These are phyloP conservation scores for Theobroma cacao DNA, from an alignment of 345 rosid species.

Conservation along the genomic window DNA sequence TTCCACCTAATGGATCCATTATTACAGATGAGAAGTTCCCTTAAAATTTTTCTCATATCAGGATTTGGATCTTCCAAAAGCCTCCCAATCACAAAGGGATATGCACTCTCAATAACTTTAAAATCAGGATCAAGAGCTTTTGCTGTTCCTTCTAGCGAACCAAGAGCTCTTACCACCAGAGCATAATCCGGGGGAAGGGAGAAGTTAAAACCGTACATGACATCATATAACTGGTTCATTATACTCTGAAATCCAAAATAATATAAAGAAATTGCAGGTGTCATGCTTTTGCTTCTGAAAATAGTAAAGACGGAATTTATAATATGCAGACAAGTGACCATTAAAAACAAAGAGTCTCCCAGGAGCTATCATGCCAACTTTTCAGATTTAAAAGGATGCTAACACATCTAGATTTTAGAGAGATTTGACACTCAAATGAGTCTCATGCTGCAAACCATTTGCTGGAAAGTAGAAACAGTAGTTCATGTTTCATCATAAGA, in stretches of 20 bases:
- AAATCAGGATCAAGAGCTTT: conserved; percentile 90
- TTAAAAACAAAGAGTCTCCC: neutral
- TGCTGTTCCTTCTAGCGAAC: conserved; percentile 95
- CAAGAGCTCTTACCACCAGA: conserved; percentile 86
- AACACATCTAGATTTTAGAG: neutral
- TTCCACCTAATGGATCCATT: conserved; percentile 96
- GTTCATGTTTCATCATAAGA: neutral
- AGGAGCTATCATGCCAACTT: neutral
- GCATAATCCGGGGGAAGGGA: conserved; percentile 97
- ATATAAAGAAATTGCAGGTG: neutral
- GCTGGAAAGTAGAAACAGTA: neutral
- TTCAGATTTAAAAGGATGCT: neutral
- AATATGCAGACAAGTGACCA: neutral
- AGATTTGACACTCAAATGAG: neutral
- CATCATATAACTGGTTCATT: conserved; percentile 79
- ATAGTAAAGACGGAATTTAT: neutral
- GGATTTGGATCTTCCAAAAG: conserved; percentile 88
- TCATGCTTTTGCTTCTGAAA: neutral
- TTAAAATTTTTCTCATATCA: conserved; percentile 88
- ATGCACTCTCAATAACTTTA: conserved; percentile 86
- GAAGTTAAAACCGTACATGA: conserved; percentile 88
- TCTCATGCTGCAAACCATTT: neutral
- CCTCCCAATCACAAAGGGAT: conserved; percentile 86
- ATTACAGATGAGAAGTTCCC: conserved; percentile 79
- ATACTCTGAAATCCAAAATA: conserved; percentile 56